Conservation (phyloP, 1,284 basidiomycete species). For the Cryptococcus hybrid region DNA sequence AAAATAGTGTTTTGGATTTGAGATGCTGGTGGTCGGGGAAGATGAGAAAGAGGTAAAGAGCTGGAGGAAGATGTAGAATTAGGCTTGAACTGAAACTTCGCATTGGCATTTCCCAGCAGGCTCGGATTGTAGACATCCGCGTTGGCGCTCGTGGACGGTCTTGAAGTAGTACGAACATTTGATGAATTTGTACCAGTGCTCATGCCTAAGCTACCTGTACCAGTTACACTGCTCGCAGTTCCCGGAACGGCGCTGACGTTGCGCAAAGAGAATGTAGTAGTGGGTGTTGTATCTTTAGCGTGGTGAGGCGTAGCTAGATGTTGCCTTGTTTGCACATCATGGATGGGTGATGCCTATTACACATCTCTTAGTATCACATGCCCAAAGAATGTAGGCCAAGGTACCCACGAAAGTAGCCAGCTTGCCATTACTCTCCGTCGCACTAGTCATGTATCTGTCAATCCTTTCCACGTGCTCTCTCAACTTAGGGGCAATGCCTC, state of each 20-base stretch:
- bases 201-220: too few species aligned
- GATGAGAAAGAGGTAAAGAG: background rate
- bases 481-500: conserved; percentile 34
- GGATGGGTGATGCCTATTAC: background rate
- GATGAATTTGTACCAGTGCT: too few species aligned
- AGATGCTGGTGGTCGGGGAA: background rate
- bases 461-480: conserved; percentile 43
- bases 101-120: too few species aligned
- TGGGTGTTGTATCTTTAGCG: background rate
- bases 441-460: conserved; percentile 44
- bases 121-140: too few species aligned
- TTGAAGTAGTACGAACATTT: too few species aligned
- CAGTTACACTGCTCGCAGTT: background rate
- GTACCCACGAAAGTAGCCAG: background rate
- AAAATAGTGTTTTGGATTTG: background rate
- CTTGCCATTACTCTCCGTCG: conserved; percentile 9
- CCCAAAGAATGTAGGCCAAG: background rate
- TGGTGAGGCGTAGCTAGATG: background rate
- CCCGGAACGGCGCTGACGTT: background rate
- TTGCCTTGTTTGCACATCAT: background rate
- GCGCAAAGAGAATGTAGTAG: background rate
- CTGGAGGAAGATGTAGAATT: too few species aligned
- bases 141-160: too few species aligned
- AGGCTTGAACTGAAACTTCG: too few species aligned
- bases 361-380: background rate